Evolutionary conservation across 192 early-diverging fungal species (phyloP), one percentile per base, ranked within the genome.

Genomic region (Coemansia erecta): DNA sequence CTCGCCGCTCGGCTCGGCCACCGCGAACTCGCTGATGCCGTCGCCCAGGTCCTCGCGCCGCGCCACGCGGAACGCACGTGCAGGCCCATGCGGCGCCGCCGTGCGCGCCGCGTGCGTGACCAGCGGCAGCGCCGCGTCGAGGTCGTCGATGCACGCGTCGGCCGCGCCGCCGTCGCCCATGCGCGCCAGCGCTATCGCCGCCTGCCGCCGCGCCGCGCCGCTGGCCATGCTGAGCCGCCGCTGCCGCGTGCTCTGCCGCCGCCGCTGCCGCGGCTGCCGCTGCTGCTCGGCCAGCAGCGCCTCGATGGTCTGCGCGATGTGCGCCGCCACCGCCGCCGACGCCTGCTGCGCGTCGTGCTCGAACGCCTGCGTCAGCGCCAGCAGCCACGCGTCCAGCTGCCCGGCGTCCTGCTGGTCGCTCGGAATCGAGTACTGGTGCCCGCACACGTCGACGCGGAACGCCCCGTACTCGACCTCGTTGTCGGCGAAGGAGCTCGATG

Each of bases 361-460:
- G 26, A 28, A 52, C 22, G 50, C 12, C 24, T 31, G 50, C 13
- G 50, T n/a, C 22, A 52, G 26, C 26, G 55, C 49, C 26, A 17
- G 40, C 33, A 76, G 37, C 17, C 56, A 60, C 23, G 28, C 11
- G 49, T 76, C 73, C 11, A 76, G 60, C 4, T 9, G 12, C 2
- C 21, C 59, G 0, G 63, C 44, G 2, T 52, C 46, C 26, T 42
- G 21, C 51, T 76, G 73, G 24, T 70, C 73, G 0, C 63, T 31
- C 9, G 73, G 67, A 41, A 70, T 54, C 45, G 73, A 76, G 53
- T 70, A 66, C 56, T 76, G 73, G 28, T 70, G 60, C 7, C 66
- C 67, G 52, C 73, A 70, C 19, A 76, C 73, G 56, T 76, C 73
- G 63, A 76, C 64, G 45, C 73, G 73, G 56, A 76, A 76, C 8